Evolutionary conservation across 2,329 filamentous ascomycete species (phyloP).

Genomic region (Trichoderma sp.): DNA sequence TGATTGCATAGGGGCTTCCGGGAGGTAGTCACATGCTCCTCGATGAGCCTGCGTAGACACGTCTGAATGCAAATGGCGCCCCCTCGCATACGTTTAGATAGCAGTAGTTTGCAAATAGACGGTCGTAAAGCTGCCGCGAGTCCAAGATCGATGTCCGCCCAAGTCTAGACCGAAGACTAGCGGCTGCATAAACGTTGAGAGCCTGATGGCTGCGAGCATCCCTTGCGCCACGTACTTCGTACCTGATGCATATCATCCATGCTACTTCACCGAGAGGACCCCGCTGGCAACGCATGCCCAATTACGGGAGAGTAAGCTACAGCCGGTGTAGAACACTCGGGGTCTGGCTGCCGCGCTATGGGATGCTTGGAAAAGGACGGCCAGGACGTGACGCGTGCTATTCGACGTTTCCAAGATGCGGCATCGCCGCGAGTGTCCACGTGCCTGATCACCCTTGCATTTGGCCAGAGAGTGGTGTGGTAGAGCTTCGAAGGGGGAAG

Average conservation of each 20-base stretch:
- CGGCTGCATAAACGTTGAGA: slow-evolving; percentile 8
- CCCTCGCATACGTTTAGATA: slow-evolving; percentile 3
- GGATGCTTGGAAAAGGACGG: neutral
- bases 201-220: slow-evolving; percentile 2
- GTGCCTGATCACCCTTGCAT: slow-evolving; percentile 17
- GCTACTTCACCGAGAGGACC: slow-evolving; percentile 18
- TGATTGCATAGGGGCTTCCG: neutral
- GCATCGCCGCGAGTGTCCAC: slow-evolving; percentile 13
- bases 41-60: neutral
- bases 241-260: slow-evolving; percentile 18
- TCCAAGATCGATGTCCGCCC: slow-evolving; percentile 4
- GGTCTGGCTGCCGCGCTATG: slow-evolving; percentile 4
- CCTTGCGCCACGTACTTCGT: slow-evolving; percentile 16
- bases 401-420: slow-evolving; percentile 9
- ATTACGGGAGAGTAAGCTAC: slow-evolving; percentile 17
- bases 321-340: slow-evolving; percentile 18
- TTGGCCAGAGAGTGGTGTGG: neutral
- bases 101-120: neutral
- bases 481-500: neutral
- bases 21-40: slow-evolving; percentile 7
- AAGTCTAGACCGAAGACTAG: slow-evolving; percentile 14
- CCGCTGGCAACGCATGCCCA: slow-evolving; percentile 9
- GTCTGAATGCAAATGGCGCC: neutral
- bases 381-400: neutral
- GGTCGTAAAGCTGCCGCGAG: neutral